Evolutionary conservation across 2,329 filamentous ascomycete genomes (phyloP), one percentile per base, ranked within the genome.

Genomic region (Penicillium thymicola): DNA sequence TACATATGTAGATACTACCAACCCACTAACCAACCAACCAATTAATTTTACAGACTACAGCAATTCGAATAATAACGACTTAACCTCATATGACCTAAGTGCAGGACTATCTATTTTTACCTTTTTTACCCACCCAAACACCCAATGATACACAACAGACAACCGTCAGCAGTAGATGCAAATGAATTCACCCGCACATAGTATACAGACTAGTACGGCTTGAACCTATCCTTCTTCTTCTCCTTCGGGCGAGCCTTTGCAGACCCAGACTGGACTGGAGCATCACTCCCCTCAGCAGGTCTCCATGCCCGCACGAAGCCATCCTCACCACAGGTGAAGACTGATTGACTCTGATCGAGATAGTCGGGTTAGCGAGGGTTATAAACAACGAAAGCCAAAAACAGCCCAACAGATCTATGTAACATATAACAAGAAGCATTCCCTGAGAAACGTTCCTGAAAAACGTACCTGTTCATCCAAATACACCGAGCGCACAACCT

Each of bases 281-380:
- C 58, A 8, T 57, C 47, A 34, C 48, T 57, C 21, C 51, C 65
- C 5, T 65, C 68, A n/a, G 51, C 54, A 10, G 68, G 64, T 52
- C 67, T 74, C 75, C 75, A 77, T 23, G 66, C 68, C 27, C 74
- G 73, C 21, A 77, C 71, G 30, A 72, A 67, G 2, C 77, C 76
- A 59, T 79, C 77, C 57, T 79, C 77, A 16, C 76, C 77, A 51
- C 75, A 74, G 5, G 77, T 78, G 55, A 77, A 78, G 30, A 79
- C 72, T 0, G 71, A 70, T 51, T 72, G 67, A 21, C 68, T 70
- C 73, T 77, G 55, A 14, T 50, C 0, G 36, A 13, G 9, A 14
- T 14, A 34, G 6, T 48, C 3, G 10, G n/a, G 28, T 32, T 30
- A 51, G 49, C 49, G 5, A 45, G 28, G 16, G 11, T 13, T 3